phyloP scores from a whole-genome alignment of 1,284 basidiomycete species.

The Nidula niveotomentosa region DNA sequence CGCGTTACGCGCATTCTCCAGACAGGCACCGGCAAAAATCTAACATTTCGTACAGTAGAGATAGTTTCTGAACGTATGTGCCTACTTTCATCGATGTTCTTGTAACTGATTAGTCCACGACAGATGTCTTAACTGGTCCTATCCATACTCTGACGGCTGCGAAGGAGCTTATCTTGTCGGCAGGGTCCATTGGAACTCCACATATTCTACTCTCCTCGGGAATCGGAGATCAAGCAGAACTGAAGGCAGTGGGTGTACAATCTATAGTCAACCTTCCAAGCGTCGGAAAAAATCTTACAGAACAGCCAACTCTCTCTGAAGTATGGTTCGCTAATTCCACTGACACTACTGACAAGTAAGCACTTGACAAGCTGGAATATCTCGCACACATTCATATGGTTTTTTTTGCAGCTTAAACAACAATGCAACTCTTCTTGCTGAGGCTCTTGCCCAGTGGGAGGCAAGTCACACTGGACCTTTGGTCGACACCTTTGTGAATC shows the following conservation, averaged over 20 bases:
- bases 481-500: constrained; percentile 11
- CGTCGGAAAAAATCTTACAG: constrained; percentile 45
- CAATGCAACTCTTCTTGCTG: constrained; percentile 11
- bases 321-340: constrained; percentile 28
- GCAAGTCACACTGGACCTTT: constrained; percentile 20
- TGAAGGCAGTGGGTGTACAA: constrained; percentile 19
- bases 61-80: neutral
- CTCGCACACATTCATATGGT: too few relatives aligned
- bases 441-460: constrained; percentile 24
- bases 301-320: constrained; percentile 28
- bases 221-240: constrained; percentile 31
- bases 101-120: neutral
- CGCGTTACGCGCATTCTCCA: constrained; percentile 13
- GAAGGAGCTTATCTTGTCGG: constrained; percentile 44
- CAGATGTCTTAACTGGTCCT: too few relatives aligned
- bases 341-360: constrained; percentile 19
- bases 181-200: constrained; percentile 39
- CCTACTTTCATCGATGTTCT: too few relatives aligned
- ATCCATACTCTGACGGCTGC: constrained; percentile 21
- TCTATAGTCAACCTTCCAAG: constrained; percentile 28
- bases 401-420: neutral
- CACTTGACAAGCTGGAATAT: too few relatives aligned
- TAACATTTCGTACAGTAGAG: neutral
- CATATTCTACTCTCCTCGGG: constrained; percentile 46
- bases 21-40: neutral